A percentile compares a stretch with the other conserved stretches of the same genome.
Evolutionary conservation across 176 grass and related monocot genomes (phyloP).

Genomic region (Rhynchospora pubera): DNA sequence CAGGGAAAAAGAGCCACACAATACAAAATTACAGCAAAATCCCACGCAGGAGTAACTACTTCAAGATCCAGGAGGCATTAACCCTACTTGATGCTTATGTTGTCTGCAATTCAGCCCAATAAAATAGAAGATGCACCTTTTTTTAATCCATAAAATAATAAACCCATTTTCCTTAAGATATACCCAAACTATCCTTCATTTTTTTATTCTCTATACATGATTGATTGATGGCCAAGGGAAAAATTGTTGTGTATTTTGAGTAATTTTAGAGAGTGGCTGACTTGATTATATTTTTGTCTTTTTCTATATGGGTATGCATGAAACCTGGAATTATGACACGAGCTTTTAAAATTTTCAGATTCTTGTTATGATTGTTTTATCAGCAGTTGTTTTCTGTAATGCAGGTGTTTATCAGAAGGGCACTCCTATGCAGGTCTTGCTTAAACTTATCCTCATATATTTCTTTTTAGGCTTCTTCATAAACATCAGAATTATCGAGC

Average conservation of each 20-base stretch:
- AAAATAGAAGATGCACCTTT: background rate
- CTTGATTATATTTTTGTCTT: conserved; percentile 8
- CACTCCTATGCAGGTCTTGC: conserved; percentile 66
- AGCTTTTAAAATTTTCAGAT: background rate
- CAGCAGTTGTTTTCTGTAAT: conserved; percentile 17
- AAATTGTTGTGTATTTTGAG: background rate
- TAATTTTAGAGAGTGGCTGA: background rate
- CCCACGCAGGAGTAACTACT: background rate
- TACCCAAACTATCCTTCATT: background rate
- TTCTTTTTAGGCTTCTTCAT: background rate
- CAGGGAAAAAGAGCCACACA: background rate
- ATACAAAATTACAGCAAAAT: background rate
- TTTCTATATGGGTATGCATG: background rate
- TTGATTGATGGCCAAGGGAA: background rate
- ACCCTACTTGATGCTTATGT: background rate
- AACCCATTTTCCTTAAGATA: background rate
- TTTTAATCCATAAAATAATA: background rate
- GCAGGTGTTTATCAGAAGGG: conserved; percentile 67
- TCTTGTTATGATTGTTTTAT: background rate
- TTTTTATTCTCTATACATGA: background rate
- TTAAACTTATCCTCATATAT: conserved; percentile 7
- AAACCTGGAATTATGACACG: background rate
- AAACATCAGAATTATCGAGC: conserved; percentile 19
- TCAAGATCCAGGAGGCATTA: background rate
- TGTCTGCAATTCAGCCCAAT: background rate